Conservation (phyloP, 495 filamentous ascomycete genomes). For the Aspergillus sparsus region DNA sequence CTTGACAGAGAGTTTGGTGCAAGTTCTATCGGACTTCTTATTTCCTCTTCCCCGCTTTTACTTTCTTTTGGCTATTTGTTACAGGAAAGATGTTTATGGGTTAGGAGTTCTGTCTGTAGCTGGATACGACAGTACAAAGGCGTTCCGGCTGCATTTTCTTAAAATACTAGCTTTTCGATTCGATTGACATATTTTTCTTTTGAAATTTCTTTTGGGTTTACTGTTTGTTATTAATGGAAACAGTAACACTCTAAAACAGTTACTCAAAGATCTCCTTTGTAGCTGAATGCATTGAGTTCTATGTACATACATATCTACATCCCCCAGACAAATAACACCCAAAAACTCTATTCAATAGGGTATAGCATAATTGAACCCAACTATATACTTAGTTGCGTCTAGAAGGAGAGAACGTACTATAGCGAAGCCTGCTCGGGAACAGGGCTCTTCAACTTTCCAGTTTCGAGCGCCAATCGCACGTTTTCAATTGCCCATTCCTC, state of each 20-base stretch:
- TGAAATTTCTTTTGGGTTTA: not conserved
- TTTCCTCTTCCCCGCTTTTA: not conserved
- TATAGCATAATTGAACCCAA: not conserved
- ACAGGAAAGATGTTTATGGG: slow-evolving; percentile 19
- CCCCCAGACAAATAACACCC: not conserved
- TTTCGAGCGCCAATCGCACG: slow-evolving; percentile 55
- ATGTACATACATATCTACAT: slow-evolving; percentile 7
- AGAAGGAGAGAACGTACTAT: slow-evolving; percentile 11
- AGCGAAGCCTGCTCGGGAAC: slow-evolving; percentile 61
- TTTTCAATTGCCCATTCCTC: slow-evolving; percentile 66
- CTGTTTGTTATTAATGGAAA: not conserved
- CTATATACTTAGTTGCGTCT: too few species aligned
- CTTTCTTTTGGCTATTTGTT: slow-evolving; percentile 9
- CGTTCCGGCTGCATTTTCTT: slow-evolving; percentile 25
- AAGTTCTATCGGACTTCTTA: not conserved
- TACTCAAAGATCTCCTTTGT: not conserved
- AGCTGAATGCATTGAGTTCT: slow-evolving; percentile 5
- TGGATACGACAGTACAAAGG: slow-evolving; percentile 24
- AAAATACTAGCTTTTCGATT: slow-evolving; percentile 11
- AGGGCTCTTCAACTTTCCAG: slow-evolving; percentile 55
- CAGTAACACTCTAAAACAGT: not conserved
- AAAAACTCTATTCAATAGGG: slow-evolving; percentile 4
- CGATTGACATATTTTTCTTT: slow-evolving; percentile 9
- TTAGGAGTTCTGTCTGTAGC: slow-evolving; percentile 24
- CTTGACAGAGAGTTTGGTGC: not conserved